phyloP scores from a whole-genome alignment of 2,329 filamentous ascomycete species.

The Fusarium penzigii region DNA sequence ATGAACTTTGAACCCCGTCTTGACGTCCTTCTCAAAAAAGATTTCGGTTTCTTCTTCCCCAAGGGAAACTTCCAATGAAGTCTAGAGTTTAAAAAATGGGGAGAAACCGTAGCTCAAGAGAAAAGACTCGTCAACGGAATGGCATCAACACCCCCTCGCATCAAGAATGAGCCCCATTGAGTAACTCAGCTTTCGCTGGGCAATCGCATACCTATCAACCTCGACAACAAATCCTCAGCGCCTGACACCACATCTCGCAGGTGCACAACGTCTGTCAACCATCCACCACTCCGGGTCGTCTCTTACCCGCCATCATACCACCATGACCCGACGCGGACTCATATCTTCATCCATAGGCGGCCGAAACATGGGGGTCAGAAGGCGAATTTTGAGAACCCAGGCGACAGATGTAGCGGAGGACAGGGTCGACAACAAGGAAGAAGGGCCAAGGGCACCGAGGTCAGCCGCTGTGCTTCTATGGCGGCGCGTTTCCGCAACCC shows the following conservation, averaged over 20 bases:
- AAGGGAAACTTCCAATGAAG: slow-evolving; percentile 45
- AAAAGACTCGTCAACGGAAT: slow-evolving; percentile 17
- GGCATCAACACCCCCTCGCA: slow-evolving; percentile 71
- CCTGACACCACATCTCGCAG: slow-evolving; percentile 40
- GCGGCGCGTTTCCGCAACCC: slow-evolving; percentile 95
- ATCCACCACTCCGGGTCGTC: slow-evolving; percentile 32
- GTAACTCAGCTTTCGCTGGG: slow-evolving; percentile 70
- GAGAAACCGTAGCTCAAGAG: slow-evolving; percentile 23
- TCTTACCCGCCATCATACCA: slow-evolving; percentile 12
- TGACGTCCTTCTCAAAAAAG: slow-evolving; percentile 30
- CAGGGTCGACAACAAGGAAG: slow-evolving; percentile 41
- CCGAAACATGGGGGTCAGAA: slow-evolving; percentile 43
- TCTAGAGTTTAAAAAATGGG: slow-evolving; percentile 37
- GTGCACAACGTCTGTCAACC: slow-evolving; percentile 52
- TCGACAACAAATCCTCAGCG: slow-evolving; percentile 79
- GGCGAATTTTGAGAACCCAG: slow-evolving; percentile 3
- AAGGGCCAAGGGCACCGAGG: slow-evolving; percentile 61
- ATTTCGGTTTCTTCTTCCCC: slow-evolving; percentile 34
- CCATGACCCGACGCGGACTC: slow-evolving; percentile 62
- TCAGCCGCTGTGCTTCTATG: slow-evolving; percentile 99
- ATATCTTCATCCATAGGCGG: slow-evolving; percentile 79
- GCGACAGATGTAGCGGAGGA: slow-evolving; percentile 47
- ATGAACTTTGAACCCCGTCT: slow-evolving; percentile 57
- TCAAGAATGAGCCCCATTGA: slow-evolving; percentile 99
- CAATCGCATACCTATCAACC: slow-evolving; percentile 99